phyloP scores from a whole-genome alignment of 345 rosid genomes.

The Euclidium syriacum region DNA sequence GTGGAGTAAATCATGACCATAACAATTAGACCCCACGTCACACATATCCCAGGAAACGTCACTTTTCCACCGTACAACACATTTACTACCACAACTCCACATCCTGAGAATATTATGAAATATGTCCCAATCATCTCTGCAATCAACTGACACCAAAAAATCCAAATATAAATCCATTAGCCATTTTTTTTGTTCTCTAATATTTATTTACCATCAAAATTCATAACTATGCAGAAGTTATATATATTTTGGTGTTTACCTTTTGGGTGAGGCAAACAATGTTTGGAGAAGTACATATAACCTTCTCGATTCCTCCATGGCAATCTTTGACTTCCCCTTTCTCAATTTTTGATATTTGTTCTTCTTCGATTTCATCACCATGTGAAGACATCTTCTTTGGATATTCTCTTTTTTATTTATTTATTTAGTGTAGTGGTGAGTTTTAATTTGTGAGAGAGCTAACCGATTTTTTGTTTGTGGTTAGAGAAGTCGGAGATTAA shows the following conservation, averaged over 20 bases:
- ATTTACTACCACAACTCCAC: conserved; percentile 49
- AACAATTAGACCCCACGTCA: conserved; percentile 51
- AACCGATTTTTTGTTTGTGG: no score
- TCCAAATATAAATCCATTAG: no score
- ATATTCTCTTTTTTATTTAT: no score
- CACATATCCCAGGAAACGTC: conserved; percentile 50
- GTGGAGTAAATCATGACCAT: conserved; percentile 53
- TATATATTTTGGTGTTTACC: neutral
- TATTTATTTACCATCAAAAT: neutral
- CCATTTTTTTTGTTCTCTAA: neutral
- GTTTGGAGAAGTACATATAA: neutral
- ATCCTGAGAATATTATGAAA: conserved; percentile 54
- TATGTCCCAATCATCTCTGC: conserved; percentile 60
- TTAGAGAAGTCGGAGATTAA: neutral
- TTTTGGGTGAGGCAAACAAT: neutral
- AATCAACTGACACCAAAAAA: conserved; percentile 25
- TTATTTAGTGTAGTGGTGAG: no score
- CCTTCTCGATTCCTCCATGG: neutral
- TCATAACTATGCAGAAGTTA: neutral
- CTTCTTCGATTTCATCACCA: neutral
- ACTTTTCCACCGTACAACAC: conserved; percentile 38
- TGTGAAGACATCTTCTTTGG: neutral
- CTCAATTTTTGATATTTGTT: neutral
- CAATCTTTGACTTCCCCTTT: neutral
- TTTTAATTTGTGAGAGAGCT: no score